A percentile compares a stretch with the other conserved stretches of the same genome.
These are phyloP conservation scores for Candida anutae DNA, from an alignment of 1,139 yeast species.

Conservation along the genomic window DNA sequence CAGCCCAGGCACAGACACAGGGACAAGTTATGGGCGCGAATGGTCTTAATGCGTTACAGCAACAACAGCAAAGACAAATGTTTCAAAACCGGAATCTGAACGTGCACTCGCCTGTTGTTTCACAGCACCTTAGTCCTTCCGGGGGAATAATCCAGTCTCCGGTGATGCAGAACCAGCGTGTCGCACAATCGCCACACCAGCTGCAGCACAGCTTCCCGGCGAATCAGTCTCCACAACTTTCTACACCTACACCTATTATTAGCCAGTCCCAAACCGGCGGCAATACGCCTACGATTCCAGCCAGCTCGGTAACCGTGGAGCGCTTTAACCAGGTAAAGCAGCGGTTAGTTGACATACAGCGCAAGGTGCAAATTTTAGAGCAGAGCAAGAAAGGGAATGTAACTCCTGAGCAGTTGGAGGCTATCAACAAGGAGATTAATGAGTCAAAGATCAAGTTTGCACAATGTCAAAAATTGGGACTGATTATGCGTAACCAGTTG, in stretches of 20 bases:
- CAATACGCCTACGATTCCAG: conserved; percentile 8
- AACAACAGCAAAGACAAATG: too few species aligned
- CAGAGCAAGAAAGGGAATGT: conserved; percentile 23
- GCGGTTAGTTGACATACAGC: conserved; percentile 34
- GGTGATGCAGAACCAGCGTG: background rate
- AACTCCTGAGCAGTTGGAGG: conserved; percentile 23
- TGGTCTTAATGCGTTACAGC: background rate
- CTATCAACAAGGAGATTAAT: conserved; percentile 28
- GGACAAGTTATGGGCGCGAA: background rate
- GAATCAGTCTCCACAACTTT: background rate
- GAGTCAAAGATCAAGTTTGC: conserved; percentile 28
- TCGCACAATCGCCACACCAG: background rate
- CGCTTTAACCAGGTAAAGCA: conserved; percentile 34
- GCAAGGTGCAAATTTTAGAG: conserved; percentile 27
- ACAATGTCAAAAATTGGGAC: conserved; percentile 32
- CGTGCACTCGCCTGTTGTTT: background rate
- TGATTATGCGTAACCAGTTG: conserved; percentile 31
- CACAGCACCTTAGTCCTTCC: background rate
- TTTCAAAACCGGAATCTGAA: background rate
- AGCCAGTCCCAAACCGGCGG: background rate
- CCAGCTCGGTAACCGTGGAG: conserved; percentile 27
- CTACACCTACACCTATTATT: background rate
- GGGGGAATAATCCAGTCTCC: background rate
- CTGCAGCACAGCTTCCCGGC: background rate
- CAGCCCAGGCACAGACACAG: conserved; percentile 1